These are phyloP conservation scores for Pleurozium schreberi DNA, from an alignment of 225 moss, liverwort and hornwort genomes.

Conservation along the genomic window DNA sequence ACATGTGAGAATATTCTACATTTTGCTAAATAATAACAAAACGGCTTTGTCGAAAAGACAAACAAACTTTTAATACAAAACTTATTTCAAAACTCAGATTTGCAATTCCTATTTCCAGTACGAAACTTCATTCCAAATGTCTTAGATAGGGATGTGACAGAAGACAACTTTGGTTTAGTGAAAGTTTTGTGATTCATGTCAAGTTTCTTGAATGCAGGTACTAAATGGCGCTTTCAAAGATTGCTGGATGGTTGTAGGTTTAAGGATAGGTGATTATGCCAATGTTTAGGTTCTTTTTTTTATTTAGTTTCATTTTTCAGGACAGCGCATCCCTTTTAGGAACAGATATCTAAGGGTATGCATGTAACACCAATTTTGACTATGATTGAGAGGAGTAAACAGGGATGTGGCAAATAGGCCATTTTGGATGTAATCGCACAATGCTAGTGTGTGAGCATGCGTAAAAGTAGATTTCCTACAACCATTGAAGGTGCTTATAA, in stretches of 20 bases:
- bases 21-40: too few relatives aligned
- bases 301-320: neutral
- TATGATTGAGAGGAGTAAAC: neutral
- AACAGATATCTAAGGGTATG: neutral
- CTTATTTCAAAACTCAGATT: too few relatives aligned
- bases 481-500: too few relatives aligned
- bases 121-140: neutral
- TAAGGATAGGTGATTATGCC: constrained; percentile 73
- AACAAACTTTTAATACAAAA: neutral
- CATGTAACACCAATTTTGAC: constrained; percentile 14
- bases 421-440: neutral
- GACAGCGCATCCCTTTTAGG: neutral
- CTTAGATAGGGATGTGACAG: neutral
- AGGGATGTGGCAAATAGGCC: neutral
- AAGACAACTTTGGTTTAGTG: neutral
- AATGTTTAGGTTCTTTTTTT: constrained; percentile 26
- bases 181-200: neutral
- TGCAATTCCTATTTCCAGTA: neutral
- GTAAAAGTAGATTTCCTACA: too few relatives aligned
- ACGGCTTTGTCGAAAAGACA: neutral
- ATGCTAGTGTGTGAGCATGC: too few relatives aligned
- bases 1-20: neutral
- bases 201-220: constrained; percentile 27
- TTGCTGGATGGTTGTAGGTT: constrained; percentile 86
- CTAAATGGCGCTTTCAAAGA: constrained; percentile 53